Evolutionary conservation across 495 filamentous ascomycete genomes (phyloP).

Genomic region (Penicillium lagena): DNA sequence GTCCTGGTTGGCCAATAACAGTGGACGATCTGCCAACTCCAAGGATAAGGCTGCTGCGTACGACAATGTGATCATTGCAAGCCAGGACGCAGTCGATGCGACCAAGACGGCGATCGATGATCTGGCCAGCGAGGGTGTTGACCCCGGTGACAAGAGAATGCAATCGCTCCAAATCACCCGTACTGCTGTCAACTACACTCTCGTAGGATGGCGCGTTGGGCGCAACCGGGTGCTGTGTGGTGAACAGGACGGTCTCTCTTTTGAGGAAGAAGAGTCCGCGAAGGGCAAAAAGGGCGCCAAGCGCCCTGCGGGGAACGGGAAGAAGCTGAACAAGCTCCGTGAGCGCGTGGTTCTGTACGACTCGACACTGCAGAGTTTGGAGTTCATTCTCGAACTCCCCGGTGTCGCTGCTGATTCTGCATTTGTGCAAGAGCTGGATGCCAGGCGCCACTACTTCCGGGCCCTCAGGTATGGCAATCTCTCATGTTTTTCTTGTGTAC

Average conservation of each 20-base stretch:
- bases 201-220: conserved; percentile 91
- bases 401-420: conserved; percentile 82
- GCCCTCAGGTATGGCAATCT: conserved; percentile 63
- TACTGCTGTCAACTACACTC: conserved; percentile 85
- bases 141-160: conserved; percentile 80
- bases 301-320: conserved; percentile 54
- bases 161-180: conserved; percentile 89
- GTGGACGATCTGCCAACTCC: conserved; percentile 31
- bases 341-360: conserved; percentile 93
- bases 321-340: conserved; percentile 71
- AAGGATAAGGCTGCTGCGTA: conserved; percentile 72
- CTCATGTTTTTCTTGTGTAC: background rate
- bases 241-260: conserved; percentile 61
- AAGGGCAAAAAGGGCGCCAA: conserved; percentile 45
- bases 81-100: conserved; percentile 90
- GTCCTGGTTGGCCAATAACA: conserved; percentile 28
- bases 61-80: conserved; percentile 82
- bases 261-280: conserved; percentile 47
- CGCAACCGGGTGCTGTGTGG: conserved; percentile 86
- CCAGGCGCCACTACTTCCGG: conserved; percentile 76
- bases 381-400: conserved; percentile 82
- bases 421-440: conserved; percentile 69
- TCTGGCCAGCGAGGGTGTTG: conserved; percentile 70
- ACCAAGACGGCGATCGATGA: conserved; percentile 92
- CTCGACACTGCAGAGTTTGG: conserved; percentile 78